Percentiles rank a stretch among this genome's conserved stretches.
Conservation (phyloP, 331 rosid genomes). For the Telfairia occidentalis region DNA sequence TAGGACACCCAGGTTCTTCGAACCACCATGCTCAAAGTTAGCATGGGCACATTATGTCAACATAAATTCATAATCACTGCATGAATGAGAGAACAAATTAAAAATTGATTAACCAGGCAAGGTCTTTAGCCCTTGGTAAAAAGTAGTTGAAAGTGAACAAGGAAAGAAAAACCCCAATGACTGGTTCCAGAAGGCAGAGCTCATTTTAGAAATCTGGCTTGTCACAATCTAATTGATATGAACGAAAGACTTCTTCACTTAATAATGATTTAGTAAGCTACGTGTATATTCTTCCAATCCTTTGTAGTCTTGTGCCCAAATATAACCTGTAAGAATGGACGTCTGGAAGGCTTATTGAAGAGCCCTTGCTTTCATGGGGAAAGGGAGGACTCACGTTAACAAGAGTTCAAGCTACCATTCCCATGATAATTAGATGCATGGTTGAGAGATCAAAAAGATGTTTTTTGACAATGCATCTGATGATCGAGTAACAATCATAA, state of each 20-base stretch:
- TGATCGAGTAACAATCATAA: neutral
- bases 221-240: neutral
- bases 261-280: neutral
- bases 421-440: neutral
- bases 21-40: constrained; percentile 4
- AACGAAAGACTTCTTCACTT: neutral
- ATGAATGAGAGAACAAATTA: neutral
- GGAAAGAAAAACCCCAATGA: neutral
- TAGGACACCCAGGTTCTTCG: neutral
- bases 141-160: neutral
- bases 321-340: neutral
- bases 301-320: neutral
- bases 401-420: neutral
- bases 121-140: neutral
- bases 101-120: neutral
- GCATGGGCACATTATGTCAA: neutral
- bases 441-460: neutral
- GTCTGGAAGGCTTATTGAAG: neutral
- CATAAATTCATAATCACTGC: constrained; percentile 6
- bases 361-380: neutral
- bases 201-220: neutral
- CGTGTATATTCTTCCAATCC: neutral
- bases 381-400: neutral
- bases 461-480: neutral
- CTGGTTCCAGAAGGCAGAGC: neutral